These are phyloP conservation scores for Truncatella angustata DNA, from an alignment of 2,329 filamentous ascomycete genomes.

Conservation along the genomic window DNA sequence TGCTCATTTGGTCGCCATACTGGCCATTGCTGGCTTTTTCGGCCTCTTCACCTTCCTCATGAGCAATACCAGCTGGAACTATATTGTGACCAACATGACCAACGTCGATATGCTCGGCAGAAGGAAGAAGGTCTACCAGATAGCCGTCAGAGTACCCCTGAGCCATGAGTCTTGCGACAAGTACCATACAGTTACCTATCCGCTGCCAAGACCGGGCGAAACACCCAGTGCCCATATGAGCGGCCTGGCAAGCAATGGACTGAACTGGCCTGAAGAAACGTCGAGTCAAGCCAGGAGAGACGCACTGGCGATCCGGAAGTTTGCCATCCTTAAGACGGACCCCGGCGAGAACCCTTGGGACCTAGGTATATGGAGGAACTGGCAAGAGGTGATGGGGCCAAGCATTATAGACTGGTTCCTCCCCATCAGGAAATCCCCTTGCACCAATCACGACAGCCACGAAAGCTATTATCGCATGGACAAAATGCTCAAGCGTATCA, in stretches of 20 bases:
- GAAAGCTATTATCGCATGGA: conserved; percentile 70
- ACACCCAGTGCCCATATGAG: conserved; percentile 15
- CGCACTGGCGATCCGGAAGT: conserved; percentile 58
- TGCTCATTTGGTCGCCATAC: conserved; percentile 61
- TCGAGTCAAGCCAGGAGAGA: conserved; percentile 33
- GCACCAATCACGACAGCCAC: conserved; percentile 62
- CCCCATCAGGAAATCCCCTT: conserved; percentile 73
- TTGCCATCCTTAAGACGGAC: conserved; percentile 74
- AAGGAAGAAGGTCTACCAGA: conserved; percentile 60
- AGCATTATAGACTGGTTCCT: conserved; percentile 74
- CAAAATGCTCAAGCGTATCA: conserved; percentile 56
- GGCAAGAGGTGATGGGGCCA: conserved; percentile 76
- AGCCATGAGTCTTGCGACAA: conserved; percentile 38
- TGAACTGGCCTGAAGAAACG: conserved; percentile 10
- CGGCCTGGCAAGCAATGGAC: conserved; percentile 4
- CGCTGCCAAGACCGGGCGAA: conserved; percentile 38
- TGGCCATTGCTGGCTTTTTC: conserved; percentile 71
- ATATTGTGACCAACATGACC: conserved; percentile 72
- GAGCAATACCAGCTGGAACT: conserved; percentile 68
- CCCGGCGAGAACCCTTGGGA: conserved; percentile 85
- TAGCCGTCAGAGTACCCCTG: conserved; percentile 71
- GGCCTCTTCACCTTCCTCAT: conserved; percentile 78
- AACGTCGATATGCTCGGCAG: conserved; percentile 76
- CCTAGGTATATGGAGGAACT: conserved; percentile 67
- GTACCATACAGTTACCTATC: conserved; percentile 58